Base-by-base conservation (phyloP, 805 yeast genomes). In the Scheffersomyces ergatensis region DNA sequence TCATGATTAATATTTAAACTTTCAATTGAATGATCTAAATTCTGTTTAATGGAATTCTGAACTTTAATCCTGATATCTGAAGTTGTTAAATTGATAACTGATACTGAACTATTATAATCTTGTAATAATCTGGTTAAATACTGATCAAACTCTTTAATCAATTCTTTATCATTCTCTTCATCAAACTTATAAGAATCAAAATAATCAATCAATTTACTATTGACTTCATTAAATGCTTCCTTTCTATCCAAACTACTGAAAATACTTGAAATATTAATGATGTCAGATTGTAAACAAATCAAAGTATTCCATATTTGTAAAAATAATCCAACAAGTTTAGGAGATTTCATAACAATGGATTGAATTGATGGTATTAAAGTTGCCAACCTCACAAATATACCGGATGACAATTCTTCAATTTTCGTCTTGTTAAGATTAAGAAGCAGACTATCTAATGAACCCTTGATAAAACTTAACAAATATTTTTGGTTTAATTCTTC, bases 391-490 rank as follows among this genome's bases (percentile, higher is more conserved):
- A 58, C 53, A 19, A 62, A 39, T 5, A 50, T 47, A 8, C 46
- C 27, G 6, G 55, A 39, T 32, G 48, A 37, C 16, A 47, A 25
- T 20, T 45, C 48, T 31, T 45, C 47, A 14, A 44, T 50, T 8
- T 43, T 38, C 1, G 49, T 43, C 14, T 50, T 38, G 33, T 53
- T 56, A 9, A 58, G 67, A 26, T 51, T 57, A 7, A 55, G 35
- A 27, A 60, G 57, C 6, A 72, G 57, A 30, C 51, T 40, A 3
- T 53, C 40, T 1, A 72, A 51, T 4, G 67, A 50, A 1, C 83
- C 83, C 34, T 61, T 49, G 1, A 78, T 49, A 27, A 76, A 55
- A 9, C 63, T 55, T 17, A 78, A 47, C 14, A 77, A 34, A 49
- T 37, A 20, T 51, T 49, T 18, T 60, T 63, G 2, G 51, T 46